A percentile compares a stretch with the other conserved stretches of the same genome.
These are phyloP conservation scores for Boechera stricta DNA, from an alignment of 345 rosid genomes.

Conservation along the genomic window DNA sequence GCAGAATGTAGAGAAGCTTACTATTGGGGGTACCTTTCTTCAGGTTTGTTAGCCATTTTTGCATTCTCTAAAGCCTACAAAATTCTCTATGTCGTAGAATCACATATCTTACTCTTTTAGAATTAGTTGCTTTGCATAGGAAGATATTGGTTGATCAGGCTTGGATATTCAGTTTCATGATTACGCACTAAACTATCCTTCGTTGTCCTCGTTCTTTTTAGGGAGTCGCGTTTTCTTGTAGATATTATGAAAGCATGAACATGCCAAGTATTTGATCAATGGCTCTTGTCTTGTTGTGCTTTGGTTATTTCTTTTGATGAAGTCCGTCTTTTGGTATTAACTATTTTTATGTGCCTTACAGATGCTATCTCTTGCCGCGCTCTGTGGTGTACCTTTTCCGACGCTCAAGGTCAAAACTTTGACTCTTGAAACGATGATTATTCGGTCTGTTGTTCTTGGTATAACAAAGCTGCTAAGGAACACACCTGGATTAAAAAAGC, in stretches of 20 bases:
- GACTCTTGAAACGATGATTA: conserved; percentile 42
- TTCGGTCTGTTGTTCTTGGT: conserved; percentile 47
- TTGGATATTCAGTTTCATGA: neutral
- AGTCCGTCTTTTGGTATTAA: conserved; percentile 2
- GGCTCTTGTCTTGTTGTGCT: conserved; percentile 16
- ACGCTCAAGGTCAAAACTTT: conserved; percentile 30
- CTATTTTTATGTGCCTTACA: neutral
- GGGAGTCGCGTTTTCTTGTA: neutral
- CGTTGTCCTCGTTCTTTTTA: neutral
- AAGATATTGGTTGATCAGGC: conserved; percentile 1
- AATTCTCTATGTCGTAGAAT: neutral
- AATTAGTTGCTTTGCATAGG: neutral
- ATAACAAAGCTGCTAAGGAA: conserved; percentile 41
- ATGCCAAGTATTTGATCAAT: neutral
- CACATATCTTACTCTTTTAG: neutral
- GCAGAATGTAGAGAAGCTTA: conserved; percentile 37
- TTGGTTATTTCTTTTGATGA: neutral
- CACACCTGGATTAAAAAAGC: conserved; percentile 42
- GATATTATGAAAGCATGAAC: neutral
- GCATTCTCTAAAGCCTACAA: neutral
- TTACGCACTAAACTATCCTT: neutral
- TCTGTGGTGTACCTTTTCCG: conserved; percentile 41
- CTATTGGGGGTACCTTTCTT: conserved; percentile 44
- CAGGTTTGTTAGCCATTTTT: conserved; percentile 34
- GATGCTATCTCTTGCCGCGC: conserved; percentile 41